Conservation (phyloP, 139 green algal genomes). For the Pseudopediastrum boryanum region DNA sequence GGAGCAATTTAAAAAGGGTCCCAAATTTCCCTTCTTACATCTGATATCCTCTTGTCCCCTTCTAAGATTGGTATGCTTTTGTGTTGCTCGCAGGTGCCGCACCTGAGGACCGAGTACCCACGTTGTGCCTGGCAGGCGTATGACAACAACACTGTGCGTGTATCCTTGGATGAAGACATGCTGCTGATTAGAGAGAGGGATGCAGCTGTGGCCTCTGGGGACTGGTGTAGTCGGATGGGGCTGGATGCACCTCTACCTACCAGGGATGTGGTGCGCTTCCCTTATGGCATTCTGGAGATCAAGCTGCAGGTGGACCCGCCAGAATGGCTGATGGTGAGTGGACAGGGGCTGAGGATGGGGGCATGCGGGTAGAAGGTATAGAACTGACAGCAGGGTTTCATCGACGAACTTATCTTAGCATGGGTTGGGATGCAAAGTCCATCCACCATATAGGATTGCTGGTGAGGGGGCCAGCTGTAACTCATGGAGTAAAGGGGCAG, state of each 20-base stretch:
- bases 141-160: constrained; percentile 66
- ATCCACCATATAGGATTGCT: too few relatives aligned
- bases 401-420: too few relatives aligned
- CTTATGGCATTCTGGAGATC: constrained; percentile 87
- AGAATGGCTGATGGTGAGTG: constrained; percentile 55
- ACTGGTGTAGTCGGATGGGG: constrained; percentile 52
- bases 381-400: too few relatives aligned
- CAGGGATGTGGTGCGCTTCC: constrained; percentile 67
- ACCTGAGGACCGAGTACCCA: constrained; percentile 75
- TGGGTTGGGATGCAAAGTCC: too few relatives aligned
- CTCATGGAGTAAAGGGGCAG: too few relatives aligned
- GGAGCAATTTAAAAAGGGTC: too few relatives aligned
- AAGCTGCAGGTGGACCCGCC: constrained; percentile 80
- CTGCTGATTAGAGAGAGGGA: constrained; percentile 59
- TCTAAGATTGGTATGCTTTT: too few relatives aligned
- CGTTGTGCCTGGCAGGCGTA: constrained; percentile 78
- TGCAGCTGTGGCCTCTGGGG: constrained; percentile 11
- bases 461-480: too few relatives aligned
- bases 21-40: too few relatives aligned
- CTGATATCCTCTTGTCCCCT: too few relatives aligned
- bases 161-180: constrained; percentile 80
- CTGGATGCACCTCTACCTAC: constrained; percentile 5
- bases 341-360: too few relatives aligned
- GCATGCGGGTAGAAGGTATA: too few relatives aligned
- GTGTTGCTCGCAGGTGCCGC: constrained; percentile 58